Evolutionary conservation across 2,329 filamentous ascomycete species (phyloP), one percentile per base, ranked within the genome.

Genomic region (Colletotrichum chlorophyti): DNA sequence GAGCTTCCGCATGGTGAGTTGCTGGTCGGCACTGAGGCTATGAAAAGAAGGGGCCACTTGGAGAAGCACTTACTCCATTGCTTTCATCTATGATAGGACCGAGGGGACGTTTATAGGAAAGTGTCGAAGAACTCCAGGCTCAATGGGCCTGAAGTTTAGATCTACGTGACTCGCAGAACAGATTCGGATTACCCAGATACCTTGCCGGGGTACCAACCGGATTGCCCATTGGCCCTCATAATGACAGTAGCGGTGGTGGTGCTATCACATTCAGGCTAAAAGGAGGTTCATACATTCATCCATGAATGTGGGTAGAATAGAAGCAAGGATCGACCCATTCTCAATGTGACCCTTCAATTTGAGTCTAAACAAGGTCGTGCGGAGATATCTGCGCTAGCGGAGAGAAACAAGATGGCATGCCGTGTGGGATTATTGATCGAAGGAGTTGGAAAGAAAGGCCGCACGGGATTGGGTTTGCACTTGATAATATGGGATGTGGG

Each of bases 1-100:
- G 31, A 66, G 50, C 38, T 63, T 62, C 53, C 68, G 69, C 70
- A 73, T 72, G 43, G 9, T 23, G 34, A 12, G 32, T 27, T 31
- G 27, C 35, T 9, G 37, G 48, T 17, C 11, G 48, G 24, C 31
- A 27, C 21, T 55, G 43, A n/a, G 38, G 37, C 43, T 46, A 26
- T 26, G 17, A 29, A 17, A 40, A 40, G 17, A 46, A 42, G n/a
- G 9, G 15, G 21, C 51, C 57, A 41, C 29, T 29, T 32, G 43
- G 11, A 50, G 26, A 50, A 60, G 47, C 58, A 37, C 53, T 47
- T 53, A 47, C 23, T 60, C 24, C 31, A 24, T n/a, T 19, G 8
- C 29, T 12, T 15, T 2, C 11, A n/a, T 41, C 6, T 52, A 41
- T 31, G 31, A 31, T 17, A 27, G 12, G 19, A 17, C 29, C 15